Evolutionary conservation across 257 asterid genomes (phyloP).

Genomic region (Eucommia ulmoides): DNA sequence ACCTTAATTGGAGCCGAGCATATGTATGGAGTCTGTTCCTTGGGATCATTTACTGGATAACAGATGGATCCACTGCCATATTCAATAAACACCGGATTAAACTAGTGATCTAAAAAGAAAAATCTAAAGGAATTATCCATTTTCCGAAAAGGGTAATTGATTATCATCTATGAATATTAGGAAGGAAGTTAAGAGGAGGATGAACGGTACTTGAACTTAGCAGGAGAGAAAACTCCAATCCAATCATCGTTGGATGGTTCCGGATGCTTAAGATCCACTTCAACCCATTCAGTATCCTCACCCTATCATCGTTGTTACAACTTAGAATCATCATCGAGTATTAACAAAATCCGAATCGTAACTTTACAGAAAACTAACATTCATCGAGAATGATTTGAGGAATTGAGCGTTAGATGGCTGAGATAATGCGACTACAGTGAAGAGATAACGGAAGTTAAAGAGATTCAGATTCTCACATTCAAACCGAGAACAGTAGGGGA

Average conservation of each 20-base stretch:
- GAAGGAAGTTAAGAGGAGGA: constrained; percentile 2
- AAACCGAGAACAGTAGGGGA: constrained; percentile 55
- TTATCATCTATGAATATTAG: not conserved
- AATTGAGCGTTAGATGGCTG: not conserved
- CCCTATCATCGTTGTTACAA: constrained; percentile 48
- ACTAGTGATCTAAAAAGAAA: not conserved
- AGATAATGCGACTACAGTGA: not conserved
- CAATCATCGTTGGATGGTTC: constrained; percentile 68
- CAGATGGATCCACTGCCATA: constrained; percentile 60
- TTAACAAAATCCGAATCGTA: not conserved
- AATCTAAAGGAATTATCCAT: not conserved
- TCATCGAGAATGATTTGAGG: not conserved
- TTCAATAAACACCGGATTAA: constrained; percentile 3
- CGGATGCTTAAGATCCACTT: constrained; percentile 33
- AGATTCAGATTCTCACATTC: constrained; percentile 35
- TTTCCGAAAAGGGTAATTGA: not conserved
- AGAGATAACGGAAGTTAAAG: not conserved
- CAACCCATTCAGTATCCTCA: constrained; percentile 49
- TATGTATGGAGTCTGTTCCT: constrained; percentile 51
- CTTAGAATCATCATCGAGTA: not conserved
- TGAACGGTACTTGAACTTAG: constrained; percentile 58
- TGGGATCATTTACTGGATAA: constrained; percentile 25
- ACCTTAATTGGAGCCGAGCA: constrained; percentile 89
- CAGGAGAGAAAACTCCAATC: constrained; percentile 93
- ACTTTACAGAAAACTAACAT: not conserved